Percentiles rank a stretch among this genome's conserved stretches.
Evolutionary conservation across 176 grass and related monocot species (phyloP).

Genomic region (Carex kokanica): DNA sequence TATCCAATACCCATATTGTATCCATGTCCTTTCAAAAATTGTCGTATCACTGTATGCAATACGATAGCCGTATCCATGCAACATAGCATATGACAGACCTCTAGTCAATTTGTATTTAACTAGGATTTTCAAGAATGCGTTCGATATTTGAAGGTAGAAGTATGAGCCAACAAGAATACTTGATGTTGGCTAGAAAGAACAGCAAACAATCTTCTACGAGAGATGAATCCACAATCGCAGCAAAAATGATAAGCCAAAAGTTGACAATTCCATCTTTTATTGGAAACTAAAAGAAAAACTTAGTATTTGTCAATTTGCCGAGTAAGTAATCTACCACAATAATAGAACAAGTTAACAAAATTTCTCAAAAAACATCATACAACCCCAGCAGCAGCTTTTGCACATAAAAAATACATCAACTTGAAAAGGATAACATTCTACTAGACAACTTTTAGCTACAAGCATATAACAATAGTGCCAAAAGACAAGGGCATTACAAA

Average conservation of each 20-base stretch:
- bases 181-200: not conserved
- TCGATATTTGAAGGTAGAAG: not conserved
- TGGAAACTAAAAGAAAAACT: not conserved
- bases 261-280: not conserved
- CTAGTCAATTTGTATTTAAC: not conserved
- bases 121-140: not conserved
- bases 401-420: not conserved
- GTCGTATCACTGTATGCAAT: too few species aligned
- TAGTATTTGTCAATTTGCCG: not conserved
- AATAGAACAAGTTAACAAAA: not conserved
- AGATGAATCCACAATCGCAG: not conserved
- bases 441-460: constrained; percentile 21
- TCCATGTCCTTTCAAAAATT: too few species aligned
- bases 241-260: not conserved
- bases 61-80: too few species aligned
- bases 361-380: not conserved
- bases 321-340: not conserved
- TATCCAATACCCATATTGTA: too few species aligned
- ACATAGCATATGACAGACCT: too few species aligned
- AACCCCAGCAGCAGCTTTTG: not conserved
- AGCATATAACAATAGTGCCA: not conserved
- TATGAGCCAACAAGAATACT: not conserved
- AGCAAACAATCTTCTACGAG: not conserved
- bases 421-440: not conserved
- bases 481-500: not conserved